Evolutionary conservation across 1,284 basidiomycete species (phyloP).

Genomic region (Cryptococcus sp.): DNA sequence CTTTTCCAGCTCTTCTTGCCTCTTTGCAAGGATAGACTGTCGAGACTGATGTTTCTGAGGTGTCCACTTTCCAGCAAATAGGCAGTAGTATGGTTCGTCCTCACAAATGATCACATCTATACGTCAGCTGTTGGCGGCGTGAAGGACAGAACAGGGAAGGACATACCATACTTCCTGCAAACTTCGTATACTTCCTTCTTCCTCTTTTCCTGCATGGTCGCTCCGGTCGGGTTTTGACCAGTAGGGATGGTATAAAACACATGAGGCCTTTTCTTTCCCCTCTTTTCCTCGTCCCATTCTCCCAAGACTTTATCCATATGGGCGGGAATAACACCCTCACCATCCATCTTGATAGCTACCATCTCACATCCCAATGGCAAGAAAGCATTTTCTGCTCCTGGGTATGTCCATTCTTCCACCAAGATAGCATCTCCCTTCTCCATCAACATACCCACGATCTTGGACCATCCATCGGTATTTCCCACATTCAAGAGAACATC

Average conservation of each 20-base stretch:
- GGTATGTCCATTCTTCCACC: constrained; percentile 56
- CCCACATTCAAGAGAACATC: constrained; percentile 62
- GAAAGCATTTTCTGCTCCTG: constrained; percentile 46
- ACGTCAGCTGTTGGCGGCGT: neutral
- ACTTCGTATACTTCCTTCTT: constrained; percentile 76
- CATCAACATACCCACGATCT: constrained; percentile 56
- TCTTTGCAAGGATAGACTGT: constrained; percentile 43
- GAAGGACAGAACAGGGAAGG: neutral
- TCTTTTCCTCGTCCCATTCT: constrained; percentile 61
- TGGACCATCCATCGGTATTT: constrained; percentile 66
- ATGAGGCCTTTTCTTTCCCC: constrained; percentile 55
- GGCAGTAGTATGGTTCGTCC: constrained; percentile 78
- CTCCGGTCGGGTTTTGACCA: constrained; percentile 69
- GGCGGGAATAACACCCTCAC: constrained; percentile 62
- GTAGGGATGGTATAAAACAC: constrained; percentile 60
- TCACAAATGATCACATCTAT: constrained; percentile 66
- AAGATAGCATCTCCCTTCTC: constrained; percentile 70
- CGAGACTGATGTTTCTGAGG: constrained; percentile 20
- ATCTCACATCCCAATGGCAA: constrained; percentile 32
- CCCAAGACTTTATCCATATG: constrained; percentile 59
- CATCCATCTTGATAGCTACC: constrained; percentile 61
- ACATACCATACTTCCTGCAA: constrained; percentile 61
- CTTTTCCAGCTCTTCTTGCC: constrained; percentile 33
- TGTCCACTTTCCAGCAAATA: constrained; percentile 49
- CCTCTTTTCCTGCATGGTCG: constrained; percentile 61